Evolutionary conservation across 75 land plant species (phyloP), one percentile per base, ranked within the genome.

Genomic region (Cryptomeria japonica): DNA sequence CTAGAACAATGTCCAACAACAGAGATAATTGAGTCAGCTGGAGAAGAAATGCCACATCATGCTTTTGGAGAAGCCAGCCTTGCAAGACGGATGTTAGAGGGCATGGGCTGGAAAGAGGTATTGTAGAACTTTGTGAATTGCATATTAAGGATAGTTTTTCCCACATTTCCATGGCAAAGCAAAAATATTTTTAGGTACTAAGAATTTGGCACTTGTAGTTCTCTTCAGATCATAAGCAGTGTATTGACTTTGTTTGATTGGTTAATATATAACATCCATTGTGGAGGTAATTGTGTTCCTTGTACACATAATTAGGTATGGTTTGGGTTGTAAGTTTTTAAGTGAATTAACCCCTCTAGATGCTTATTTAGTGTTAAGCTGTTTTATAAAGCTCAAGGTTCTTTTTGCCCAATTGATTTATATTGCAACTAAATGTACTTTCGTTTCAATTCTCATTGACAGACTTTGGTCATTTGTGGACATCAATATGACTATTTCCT

Each of bases 81-180:
- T 90, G 95, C 93, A 42, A 93, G 93, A 88, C 89, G 87, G 87
- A 86, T 96, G 87, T 64, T 96, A 19, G 91, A 96, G 87, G 89
- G 90, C 92, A 96, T 96, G 97, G 97, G 97, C 47, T 96, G 97
- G 97, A 95, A 96, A 88, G 95, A 96, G 93, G 97, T 96, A 88
- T 61, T 73, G 37, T 12, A 73, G 36, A 73, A 34, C 36, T 73
- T 31, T 34, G 2, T 32, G 12, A 31, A 32, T 73, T 73, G 37
- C 37, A 73, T 13, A 2, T 34, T 12, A 73, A 32, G 37, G 37
- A 73, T 32, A 73, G 77, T 73, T 73, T 70, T 73, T 73, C 12
- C 0, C 13, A 73, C 14, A 10, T 73, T 34, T 73, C 14, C 77
- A 73, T 32, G 77, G 77, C 12, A 73, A 32, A 73, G 34, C 12